Conservation (phyloP, 192 early-diverging fungal genomes). For the Rhizophagus clarus region DNA sequence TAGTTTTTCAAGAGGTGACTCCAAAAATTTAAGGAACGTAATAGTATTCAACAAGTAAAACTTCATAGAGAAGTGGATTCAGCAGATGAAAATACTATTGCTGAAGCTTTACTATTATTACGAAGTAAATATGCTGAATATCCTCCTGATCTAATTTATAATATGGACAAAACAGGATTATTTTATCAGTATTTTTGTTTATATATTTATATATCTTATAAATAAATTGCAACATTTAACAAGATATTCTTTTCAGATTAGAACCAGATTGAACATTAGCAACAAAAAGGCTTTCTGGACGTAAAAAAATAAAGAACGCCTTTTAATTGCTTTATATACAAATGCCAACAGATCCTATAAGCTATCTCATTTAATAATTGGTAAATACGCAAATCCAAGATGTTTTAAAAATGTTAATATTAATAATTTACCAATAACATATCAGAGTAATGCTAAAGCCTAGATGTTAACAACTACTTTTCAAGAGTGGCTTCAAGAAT, state of each 20-base stretch:
- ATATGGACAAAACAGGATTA: slow-evolving; percentile 28
- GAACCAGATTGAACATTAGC: slow-evolving; percentile 8
- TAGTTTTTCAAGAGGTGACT: slow-evolving; percentile 44
- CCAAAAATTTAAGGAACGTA: slow-evolving; percentile 43
- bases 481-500: no score
- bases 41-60: slow-evolving; percentile 35
- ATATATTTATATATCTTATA: background rate
- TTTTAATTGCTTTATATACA: slow-evolving; percentile 14
- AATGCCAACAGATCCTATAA: slow-evolving; percentile 29
- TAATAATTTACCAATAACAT: slow-evolving; percentile 12
- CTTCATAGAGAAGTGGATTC: slow-evolving; percentile 24
- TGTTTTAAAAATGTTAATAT: slow-evolving; percentile 24
- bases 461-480: background rate
- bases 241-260: background rate
- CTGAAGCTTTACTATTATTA: slow-evolving; percentile 6
- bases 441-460: background rate
- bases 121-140: background rate
- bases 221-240: no score
- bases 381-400: slow-evolving; percentile 18
- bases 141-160: slow-evolving; percentile 22
- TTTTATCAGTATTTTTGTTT: slow-evolving; percentile 20
- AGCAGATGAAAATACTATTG: background rate
- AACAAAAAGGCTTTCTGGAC: background rate
- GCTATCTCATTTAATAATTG: slow-evolving; percentile 18
- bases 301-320: slow-evolving; percentile 25